Conservation (phyloP, 495 filamentous ascomycete genomes). For the Amniculicola lignicola region DNA sequence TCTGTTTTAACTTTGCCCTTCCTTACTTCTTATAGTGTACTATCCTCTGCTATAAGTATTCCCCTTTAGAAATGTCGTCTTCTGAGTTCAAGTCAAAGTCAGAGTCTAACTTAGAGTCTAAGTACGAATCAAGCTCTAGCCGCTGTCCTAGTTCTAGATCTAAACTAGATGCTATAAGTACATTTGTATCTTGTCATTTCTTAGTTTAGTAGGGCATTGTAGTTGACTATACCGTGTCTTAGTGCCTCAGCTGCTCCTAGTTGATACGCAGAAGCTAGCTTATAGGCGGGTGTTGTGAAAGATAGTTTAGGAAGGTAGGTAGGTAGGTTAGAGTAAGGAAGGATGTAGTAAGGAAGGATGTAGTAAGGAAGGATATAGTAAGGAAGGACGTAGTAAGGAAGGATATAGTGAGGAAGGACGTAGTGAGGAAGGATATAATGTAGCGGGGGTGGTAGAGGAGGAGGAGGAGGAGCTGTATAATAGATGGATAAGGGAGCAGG, state of each 20-base stretch:
- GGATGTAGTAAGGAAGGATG: too few relatives aligned
- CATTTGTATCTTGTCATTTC: slow-evolving; percentile 36
- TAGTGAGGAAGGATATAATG: too few relatives aligned
- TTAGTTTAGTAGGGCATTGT: slow-evolving; percentile 18
- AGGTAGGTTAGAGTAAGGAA: too few relatives aligned
- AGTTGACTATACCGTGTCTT: background rate
- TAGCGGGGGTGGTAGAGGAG: too few relatives aligned
- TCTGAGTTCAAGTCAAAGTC: too few relatives aligned
- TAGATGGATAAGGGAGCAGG: too few relatives aligned
- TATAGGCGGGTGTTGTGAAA: background rate
- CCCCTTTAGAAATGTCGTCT: background rate
- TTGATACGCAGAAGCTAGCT: background rate
- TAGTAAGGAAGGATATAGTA: too few relatives aligned
- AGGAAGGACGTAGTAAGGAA: too few relatives aligned
- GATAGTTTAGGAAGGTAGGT: too few relatives aligned
- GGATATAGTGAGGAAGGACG: background rate
- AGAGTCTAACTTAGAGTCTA: too few relatives aligned
- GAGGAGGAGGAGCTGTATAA: too few relatives aligned
- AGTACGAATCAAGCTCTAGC: background rate
- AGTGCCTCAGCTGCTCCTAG: background rate
- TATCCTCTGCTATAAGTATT: background rate
- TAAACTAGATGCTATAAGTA: slow-evolving; percentile 37
- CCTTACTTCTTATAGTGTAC: background rate
- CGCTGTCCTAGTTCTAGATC: background rate
- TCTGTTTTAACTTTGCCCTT: background rate